Evolutionary conservation across 2,329 filamentous ascomycete genomes (phyloP).

Genomic region (Coniella vitis): DNA sequence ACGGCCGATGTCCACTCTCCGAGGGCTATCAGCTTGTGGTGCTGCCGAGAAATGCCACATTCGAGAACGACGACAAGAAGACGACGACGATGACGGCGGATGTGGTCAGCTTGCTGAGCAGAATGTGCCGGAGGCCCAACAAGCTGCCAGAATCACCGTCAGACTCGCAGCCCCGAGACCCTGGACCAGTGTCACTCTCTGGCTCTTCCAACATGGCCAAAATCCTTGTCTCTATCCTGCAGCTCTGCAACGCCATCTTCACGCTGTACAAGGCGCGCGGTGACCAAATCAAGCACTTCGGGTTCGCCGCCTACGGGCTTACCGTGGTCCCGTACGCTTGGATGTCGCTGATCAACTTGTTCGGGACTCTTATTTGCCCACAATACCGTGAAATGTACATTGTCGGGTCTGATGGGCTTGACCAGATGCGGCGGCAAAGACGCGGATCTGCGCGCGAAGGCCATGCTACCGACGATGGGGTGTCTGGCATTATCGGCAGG

Average conservation of each 20-base stretch:
- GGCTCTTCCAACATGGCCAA: not conserved
- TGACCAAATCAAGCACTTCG: not conserved
- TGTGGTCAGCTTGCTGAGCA: not conserved
- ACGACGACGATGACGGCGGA: not conserved
- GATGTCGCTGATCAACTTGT: not conserved
- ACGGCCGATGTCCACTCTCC: not conserved
- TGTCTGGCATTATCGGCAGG: not conserved
- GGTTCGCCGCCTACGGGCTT: not conserved
- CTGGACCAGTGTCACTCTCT: not conserved
- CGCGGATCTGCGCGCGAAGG: not conserved
- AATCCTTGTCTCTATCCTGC: not conserved
- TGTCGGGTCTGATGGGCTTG: not conserved
- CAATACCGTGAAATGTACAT: not conserved
- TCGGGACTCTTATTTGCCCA: not conserved
- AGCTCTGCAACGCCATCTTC: not conserved
- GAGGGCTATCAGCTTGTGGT: not conserved
- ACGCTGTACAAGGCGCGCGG: not conserved
- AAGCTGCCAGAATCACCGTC: too few relatives aligned
- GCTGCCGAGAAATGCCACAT: not conserved
- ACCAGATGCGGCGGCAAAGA: not conserved
- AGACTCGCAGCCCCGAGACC: not conserved
- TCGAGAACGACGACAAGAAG: not conserved
- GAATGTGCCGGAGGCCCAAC: too few relatives aligned
- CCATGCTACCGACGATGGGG: not conserved
- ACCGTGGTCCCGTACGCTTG: not conserved